Evolutionary conservation across 2,329 filamentous ascomycete genomes (phyloP), one percentile per base, ranked within the genome.

Genomic region (Fusarium neocosmosporiellum): DNA sequence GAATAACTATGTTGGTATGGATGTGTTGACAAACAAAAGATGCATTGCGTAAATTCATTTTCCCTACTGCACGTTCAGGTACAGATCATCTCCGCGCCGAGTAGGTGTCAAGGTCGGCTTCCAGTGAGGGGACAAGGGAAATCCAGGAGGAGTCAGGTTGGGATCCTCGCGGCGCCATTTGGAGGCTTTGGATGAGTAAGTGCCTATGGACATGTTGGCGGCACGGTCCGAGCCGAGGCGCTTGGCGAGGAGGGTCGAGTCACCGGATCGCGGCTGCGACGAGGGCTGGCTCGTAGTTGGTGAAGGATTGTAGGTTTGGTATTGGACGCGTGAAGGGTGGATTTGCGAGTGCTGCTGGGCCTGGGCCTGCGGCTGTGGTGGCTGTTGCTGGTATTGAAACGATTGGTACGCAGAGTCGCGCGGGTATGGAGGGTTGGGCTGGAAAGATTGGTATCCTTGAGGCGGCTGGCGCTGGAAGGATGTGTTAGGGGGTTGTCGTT

Each of bases 21-120:
- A n/a, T 50, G 46, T 50, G 46, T 54, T 39, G 34, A 63, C 18
- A 29, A 43, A 50, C 27, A 64, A 72, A 61, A 63, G 53, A 41
- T 58, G 18, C 11, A 48, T 22, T 36, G 24, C 18, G 46, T 50
- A 50, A 50, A 50, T 11, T 50, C 63, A 48, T 24, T 62, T 34
- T 59, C 57, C 24, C 74, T 69, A 89, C 68, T 86, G 84, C 69
- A 90, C 88, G 72, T 87, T 87, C 73, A 90, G 77, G 72, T 88
- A 91, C 67, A 94, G 77, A 78, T 93, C 91, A 29, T 91, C 89
- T 0, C 92, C 92, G 57, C 89, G 86, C 68, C 90, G 83, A 65
- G 89, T 91, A 4, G 92, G 92, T 53, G 92, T 94, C 75, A 94
- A 77, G 72, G 86, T 88, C 4, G 91, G 91, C 73, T 90, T 59